phyloP scores from a whole-genome alignment of 108 stramenopile genomes.

The Aurantiochytrium sp. region DNA sequence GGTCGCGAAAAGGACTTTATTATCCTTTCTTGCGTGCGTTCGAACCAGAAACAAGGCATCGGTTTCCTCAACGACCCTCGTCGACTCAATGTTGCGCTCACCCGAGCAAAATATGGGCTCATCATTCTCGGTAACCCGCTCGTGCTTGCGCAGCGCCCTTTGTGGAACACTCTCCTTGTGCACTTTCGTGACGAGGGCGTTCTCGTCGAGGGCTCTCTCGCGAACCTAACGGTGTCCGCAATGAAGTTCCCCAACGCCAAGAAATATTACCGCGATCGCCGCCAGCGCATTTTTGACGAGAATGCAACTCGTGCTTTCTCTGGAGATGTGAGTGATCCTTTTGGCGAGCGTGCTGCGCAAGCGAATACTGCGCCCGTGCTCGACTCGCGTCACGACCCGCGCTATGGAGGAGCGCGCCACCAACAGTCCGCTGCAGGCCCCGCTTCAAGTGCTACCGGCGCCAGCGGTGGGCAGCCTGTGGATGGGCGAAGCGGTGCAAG shows the following conservation, averaged over 20 bases:
- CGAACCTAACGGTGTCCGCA: background rate
- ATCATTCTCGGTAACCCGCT: constrained; percentile 88
- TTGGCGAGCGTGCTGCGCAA: background rate
- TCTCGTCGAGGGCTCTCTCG: constrained; percentile 54
- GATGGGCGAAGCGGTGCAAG: background rate
- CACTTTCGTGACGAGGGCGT: constrained; percentile 84
- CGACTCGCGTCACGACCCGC: background rate
- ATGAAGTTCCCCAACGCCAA: constrained; percentile 11
- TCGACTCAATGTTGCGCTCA: constrained; percentile 95
- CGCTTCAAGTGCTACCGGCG: background rate
- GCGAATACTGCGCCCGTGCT: background rate
- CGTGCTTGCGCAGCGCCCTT: constrained; percentile 84
- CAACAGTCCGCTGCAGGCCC: background rate
- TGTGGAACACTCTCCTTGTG: constrained; percentile 87
- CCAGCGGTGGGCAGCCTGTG: background rate
- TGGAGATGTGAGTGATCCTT: background rate
- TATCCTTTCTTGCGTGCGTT: constrained; percentile 91
- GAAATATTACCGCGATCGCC: constrained; percentile 1
- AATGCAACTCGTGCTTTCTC: background rate
- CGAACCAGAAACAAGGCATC: constrained; percentile 92
- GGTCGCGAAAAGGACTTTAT: constrained; percentile 98
- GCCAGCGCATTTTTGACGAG: constrained; percentile 10
- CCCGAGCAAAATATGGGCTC: constrained; percentile 84
- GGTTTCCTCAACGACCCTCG: constrained; percentile 95
- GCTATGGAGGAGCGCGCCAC: background rate